Conservation (phyloP, 1,284 basidiomycete genomes). For the Athelia sp. region DNA sequence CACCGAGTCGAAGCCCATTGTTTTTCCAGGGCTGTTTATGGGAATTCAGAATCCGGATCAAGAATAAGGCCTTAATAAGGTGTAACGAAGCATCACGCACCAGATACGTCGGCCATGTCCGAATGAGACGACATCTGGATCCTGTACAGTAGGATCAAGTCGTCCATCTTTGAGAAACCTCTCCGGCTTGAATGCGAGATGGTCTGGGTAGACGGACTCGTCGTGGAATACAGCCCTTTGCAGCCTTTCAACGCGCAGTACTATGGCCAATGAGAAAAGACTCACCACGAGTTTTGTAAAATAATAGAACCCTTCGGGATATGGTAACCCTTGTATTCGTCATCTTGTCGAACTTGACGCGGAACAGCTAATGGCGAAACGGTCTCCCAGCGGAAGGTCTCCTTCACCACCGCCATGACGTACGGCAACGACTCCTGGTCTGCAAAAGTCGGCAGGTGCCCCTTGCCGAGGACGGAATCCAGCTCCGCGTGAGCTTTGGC, state of each 20-base stretch:
- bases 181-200: slow-evolving; percentile 19
- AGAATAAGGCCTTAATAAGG: no score
- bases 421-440: slow-evolving; percentile 27
- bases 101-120: slow-evolving; percentile 9
- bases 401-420: slow-evolving; percentile 30
- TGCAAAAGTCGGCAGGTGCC: slow-evolving; percentile 25
- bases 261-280: no score
- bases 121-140: slow-evolving; percentile 14
- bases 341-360: slow-evolving; percentile 16
- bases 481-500: slow-evolving; percentile 30
- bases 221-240: slow-evolving; percentile 18
- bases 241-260: no score
- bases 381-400: slow-evolving; percentile 29
- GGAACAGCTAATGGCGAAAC: slow-evolving; percentile 17
- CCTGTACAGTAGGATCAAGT: slow-evolving; percentile 11
- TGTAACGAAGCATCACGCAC: no score
- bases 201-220: slow-evolving; percentile 15
- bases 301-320: slow-evolving; percentile 21
- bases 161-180: slow-evolving; percentile 13
- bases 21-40: no score
- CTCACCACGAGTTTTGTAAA: slow-evolving; percentile 31
- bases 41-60: no score
- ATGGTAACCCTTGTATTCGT: slow-evolving; percentile 18
- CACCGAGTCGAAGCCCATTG: no score
- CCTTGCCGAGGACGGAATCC: slow-evolving; percentile 25